Base-by-base conservation (phyloP, 306 rosid genomes). In the Benincasa hispida region DNA sequence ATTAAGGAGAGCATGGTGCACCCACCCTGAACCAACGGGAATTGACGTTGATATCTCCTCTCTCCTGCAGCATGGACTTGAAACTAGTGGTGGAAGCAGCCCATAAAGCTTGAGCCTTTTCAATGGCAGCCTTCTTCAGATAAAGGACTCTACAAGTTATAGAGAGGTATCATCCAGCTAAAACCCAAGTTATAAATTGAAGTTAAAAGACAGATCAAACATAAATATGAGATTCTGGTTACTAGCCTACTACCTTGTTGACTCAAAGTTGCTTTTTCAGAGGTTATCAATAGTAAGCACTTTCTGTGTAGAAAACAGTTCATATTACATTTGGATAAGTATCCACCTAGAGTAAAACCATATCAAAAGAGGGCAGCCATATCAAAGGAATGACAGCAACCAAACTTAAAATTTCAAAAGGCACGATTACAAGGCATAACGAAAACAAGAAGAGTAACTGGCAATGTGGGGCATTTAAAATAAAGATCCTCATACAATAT, bases 11-110 rank as follows among this genome's bases (percentile, higher is more conserved):
- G 56, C 55, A 68, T 41, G 30, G 75, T 74, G 53, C 24, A 76
- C 86, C 79, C 86, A 94, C 99, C 97, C 92, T 90, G 72, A 92
- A 91, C 99, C 99, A 94, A 54, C 99, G 97, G 45, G 99, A 92
- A 84, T 82, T 89, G 74, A 88, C 78, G 59, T 86, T 82, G 75
- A 94, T 83, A 84, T 94, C 95, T 72, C 87, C 94, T 81, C 48
- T 88, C 55, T 94, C 97, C 65, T 80, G 84, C 79, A 94, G 96
- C 97, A 94, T 84, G 57, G 88, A 86, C 82, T 89, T 89, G 82
- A 94, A 94, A 85, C 90, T 74, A 68, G 87, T 51, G 56, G 91
- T 79, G 70, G 89, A 83, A 69, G 92, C 95, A 77, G 86, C 89
- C 67, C 92, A 88, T 12, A 74, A 53, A 65, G 95, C 97, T 82